These are phyloP conservation scores for Phytopythium cucurbitacearum DNA, from an alignment of 352 stramenopile genomes.

Conservation along the genomic window DNA sequence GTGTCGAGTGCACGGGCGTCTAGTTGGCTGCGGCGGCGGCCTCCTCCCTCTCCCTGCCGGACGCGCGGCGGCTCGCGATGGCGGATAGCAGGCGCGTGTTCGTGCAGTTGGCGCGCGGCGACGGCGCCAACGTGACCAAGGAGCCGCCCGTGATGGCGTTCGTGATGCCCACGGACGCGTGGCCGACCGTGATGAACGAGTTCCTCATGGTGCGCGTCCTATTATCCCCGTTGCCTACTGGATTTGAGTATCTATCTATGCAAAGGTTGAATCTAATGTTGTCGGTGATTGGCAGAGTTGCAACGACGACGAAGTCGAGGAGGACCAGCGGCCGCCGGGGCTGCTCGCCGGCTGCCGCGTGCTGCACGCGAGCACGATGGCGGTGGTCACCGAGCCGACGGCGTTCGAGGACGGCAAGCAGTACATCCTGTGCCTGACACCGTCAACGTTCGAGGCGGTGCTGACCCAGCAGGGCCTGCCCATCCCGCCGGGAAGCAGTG, in stretches of 20 bases:
- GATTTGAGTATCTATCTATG: conserved; percentile 3
- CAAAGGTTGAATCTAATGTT: conserved; percentile 1
- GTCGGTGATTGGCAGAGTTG: conserved; percentile 33
- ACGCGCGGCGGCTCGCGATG: conserved; percentile 11
- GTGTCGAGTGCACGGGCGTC: not conserved
- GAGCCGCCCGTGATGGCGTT: conserved; percentile 58
- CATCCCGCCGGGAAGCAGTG: conserved; percentile 13
- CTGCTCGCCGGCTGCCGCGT: conserved; percentile 53
- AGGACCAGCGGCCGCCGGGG: conserved; percentile 46
- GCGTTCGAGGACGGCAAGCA: conserved; percentile 67
- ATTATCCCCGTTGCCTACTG: conserved; percentile 1
- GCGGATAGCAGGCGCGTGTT: conserved; percentile 61
- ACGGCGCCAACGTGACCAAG: conserved; percentile 24
- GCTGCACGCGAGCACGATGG: conserved; percentile 45
- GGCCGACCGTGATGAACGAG: conserved; percentile 67
- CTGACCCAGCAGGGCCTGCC: conserved; percentile 45
- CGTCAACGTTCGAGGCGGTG: conserved; percentile 24
- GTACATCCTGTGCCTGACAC: conserved; percentile 59
- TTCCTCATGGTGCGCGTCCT: conserved; percentile 58
- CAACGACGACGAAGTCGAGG: conserved; percentile 72
- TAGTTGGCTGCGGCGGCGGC: too few species aligned
- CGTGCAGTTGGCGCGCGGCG: conserved; percentile 47
- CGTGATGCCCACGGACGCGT: conserved; percentile 51
- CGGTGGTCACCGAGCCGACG: conserved; percentile 26
- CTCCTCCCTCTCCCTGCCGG: too few species aligned